Evolutionary conservation across 2,329 filamentous ascomycete species (phyloP), one percentile per base, ranked within the genome.

Genomic region (Blastomyces gilchristii): DNA sequence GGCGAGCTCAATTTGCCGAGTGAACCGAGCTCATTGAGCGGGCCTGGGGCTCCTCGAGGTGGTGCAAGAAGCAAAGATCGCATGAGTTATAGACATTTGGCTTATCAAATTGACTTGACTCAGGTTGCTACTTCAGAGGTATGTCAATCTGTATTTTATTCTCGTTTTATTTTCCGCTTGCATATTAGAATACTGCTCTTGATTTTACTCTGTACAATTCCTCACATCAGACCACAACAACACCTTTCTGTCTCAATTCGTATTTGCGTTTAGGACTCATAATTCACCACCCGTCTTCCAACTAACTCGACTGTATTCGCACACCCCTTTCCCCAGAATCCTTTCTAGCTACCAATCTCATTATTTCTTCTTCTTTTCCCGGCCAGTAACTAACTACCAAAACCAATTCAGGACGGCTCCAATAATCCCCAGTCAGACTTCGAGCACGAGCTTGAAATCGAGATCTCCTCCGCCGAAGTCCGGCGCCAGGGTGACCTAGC

Each of bases 51-150:
- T 11, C 73, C 72, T 45, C 77, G 74, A 54, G 76, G 69, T 16
- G 72, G 66, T 57, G 87, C 90, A 70, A 85, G 92, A 7, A 86
- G 85, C 69, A 99, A 99, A 75, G 92, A 99, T 75, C 85, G 94
- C 22, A 80, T 99, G 72, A 95, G 90, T 72, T 99, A 99, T 76
- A 87, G 83, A 11, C 95, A 97, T 73, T 83, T 91, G 50, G 86
- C 85, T 62, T 97, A 95, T 73, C 90, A 94, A 73, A 83, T 99
- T 68, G 94, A 99, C 75, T 79, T 99, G 60, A 99, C 94, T 0
- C 92, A 97, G 74, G 94, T 99, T 52, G 88, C 86, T 12, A 82
- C 73, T 54, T 71, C 75, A 43, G 79, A 83, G 65, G 77, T 79
- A 65, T 71, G 75, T 71, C 25, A 22, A 9, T 63, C 22, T 52